These are phyloP conservation scores for Phytophthora pinifolia DNA, from an alignment of 352 stramenopile genomes.

Conservation along the genomic window DNA sequence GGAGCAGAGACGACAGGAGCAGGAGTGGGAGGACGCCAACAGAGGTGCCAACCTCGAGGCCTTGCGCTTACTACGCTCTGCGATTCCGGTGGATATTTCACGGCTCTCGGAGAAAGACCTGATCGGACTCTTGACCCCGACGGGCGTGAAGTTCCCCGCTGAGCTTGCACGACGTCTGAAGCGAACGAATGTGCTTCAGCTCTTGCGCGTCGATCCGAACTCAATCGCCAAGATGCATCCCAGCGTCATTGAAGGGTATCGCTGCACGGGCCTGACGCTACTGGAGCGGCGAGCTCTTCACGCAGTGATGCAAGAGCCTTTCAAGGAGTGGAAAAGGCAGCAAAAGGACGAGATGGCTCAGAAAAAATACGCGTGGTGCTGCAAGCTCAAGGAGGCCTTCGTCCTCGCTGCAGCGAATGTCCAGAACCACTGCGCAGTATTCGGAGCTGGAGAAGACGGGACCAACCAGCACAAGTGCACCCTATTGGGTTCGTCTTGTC, in stretches of 20 bases:
- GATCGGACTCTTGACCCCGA: constrained; percentile 48
- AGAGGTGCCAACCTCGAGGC: constrained; percentile 46
- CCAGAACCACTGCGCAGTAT: constrained; percentile 28
- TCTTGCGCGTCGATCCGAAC: constrained; percentile 73
- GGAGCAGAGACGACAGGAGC: constrained; percentile 65
- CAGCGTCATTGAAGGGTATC: constrained; percentile 67
- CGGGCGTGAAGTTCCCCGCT: constrained; percentile 56
- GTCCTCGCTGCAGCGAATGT: constrained; percentile 32
- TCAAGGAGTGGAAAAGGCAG: constrained; percentile 72
- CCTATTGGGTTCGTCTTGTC: constrained; percentile 48
- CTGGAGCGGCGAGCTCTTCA: constrained; percentile 89
- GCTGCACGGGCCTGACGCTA: constrained; percentile 66
- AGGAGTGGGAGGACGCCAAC: constrained; percentile 76
- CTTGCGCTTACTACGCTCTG: constrained; percentile 57
- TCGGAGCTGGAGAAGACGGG: neutral
- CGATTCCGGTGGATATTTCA: constrained; percentile 83
- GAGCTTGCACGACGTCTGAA: constrained; percentile 86
- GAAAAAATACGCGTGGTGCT: constrained; percentile 82
- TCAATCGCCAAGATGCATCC: constrained; percentile 85
- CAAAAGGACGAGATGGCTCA: constrained; percentile 82
- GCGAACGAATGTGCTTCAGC: constrained; percentile 85
- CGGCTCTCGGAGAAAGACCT: constrained; percentile 80
- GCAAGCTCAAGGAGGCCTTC: constrained; percentile 74
- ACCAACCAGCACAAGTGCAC: constrained; percentile 31
- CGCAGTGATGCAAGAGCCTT: constrained; percentile 52